These are phyloP conservation scores for Erucastrum elatum DNA, from an alignment of 345 rosid species.

Conservation along the genomic window DNA sequence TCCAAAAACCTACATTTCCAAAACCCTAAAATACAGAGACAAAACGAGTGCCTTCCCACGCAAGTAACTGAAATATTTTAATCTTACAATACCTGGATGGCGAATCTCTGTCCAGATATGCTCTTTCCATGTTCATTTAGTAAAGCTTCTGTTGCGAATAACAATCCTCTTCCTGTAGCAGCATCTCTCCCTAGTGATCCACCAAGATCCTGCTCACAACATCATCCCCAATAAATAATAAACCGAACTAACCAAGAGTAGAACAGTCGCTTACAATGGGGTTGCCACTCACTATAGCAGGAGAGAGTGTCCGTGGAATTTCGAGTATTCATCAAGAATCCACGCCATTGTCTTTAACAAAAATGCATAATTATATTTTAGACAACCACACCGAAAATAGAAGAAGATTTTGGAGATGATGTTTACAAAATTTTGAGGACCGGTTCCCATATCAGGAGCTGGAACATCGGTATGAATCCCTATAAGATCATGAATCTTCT, in stretches of 20 bases:
- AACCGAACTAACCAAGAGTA: neutral
- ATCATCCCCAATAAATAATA: neutral
- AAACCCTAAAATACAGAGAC: constrained; percentile 59
- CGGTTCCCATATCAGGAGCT: constrained; percentile 36
- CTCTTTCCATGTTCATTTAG: constrained; percentile 76
- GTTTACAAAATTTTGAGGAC: constrained; percentile 71
- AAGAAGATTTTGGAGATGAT: no score
- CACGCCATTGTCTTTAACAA: constrained; percentile 84
- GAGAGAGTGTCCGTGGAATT: constrained; percentile 92
- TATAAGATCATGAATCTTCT: constrained; percentile 86
- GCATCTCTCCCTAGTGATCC: constrained; percentile 97
- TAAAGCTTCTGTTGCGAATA: constrained; percentile 84
- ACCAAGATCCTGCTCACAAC: constrained; percentile 70
- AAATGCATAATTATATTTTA: neutral
- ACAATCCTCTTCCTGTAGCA: constrained; percentile 91
- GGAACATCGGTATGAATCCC: constrained; percentile 95
- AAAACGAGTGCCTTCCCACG: neutral
- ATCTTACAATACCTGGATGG: constrained; percentile 59
- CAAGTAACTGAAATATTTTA: constrained; percentile 3
- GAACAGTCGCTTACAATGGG: constrained; percentile 60
- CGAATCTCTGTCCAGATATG: constrained; percentile 66
- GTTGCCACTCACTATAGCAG: constrained; percentile 92
- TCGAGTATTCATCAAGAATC: constrained; percentile 96
- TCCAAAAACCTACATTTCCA: constrained; percentile 98
- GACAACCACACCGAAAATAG: no score